These are phyloP conservation scores for Chlorokybus atmophyticus DNA, from an alignment of 139 green algal genomes.

Conservation along the genomic window DNA sequence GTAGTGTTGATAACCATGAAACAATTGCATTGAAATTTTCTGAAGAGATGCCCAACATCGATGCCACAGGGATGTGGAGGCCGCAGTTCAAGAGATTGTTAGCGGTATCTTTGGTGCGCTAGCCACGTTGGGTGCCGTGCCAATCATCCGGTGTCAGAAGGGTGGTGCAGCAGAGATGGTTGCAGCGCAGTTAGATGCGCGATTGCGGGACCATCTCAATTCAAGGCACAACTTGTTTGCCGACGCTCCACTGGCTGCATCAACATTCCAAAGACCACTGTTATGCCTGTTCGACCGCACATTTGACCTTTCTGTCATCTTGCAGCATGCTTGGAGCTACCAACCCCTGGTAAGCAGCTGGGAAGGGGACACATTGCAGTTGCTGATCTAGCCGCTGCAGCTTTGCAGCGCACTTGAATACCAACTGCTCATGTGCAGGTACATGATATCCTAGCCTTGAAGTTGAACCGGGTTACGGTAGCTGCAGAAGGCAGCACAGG, in stretches of 20 bases:
- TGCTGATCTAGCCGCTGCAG: too few relatives aligned
- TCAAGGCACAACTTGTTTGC: conserved; percentile 29
- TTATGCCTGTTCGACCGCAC: conserved; percentile 93
- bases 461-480: conserved; percentile 65
- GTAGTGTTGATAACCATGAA: too few relatives aligned
- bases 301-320: conserved; percentile 74
- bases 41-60: too few relatives aligned
- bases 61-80: conserved; percentile 74
- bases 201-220: conserved; percentile 59
- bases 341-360: too few relatives aligned
- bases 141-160: conserved; percentile 78
- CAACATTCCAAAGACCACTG: conserved; percentile 61
- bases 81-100: conserved; percentile 54
- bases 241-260: conserved; percentile 1
- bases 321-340: conserved; percentile 94
- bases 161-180: conserved; percentile 90
- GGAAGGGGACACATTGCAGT: too few relatives aligned
- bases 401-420: too few relatives aligned
- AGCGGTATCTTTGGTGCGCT: conserved; percentile 83
- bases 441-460: conserved; percentile 82
- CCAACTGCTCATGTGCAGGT: too few relatives aligned
- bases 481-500: conserved; percentile 4
- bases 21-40: too few relatives aligned
- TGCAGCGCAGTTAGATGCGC: conserved; percentile 53
- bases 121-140: conserved; percentile 75